phyloP scores from a whole-genome alignment of 1,284 basidiomycete species.

The Trametes hirsuta region DNA sequence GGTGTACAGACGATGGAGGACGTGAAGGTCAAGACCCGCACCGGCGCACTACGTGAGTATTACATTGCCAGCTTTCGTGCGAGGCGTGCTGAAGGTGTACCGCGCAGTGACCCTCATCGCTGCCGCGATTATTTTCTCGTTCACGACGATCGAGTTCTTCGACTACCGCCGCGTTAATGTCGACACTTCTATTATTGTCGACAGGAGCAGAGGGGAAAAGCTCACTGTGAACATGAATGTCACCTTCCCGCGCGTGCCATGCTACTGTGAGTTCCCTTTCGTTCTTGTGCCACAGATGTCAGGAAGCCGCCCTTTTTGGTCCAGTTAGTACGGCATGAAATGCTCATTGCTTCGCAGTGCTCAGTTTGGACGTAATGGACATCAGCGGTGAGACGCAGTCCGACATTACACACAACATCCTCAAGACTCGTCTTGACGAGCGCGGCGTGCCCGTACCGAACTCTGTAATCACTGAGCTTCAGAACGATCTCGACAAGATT shows the following conservation, averaged over 20 bases:
- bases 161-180: slow-evolving; percentile 90
- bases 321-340: neutral
- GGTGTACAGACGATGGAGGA: slow-evolving; percentile 87
- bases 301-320: neutral
- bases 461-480: slow-evolving; percentile 64
- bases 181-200: slow-evolving; percentile 91
- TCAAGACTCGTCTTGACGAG: slow-evolving; percentile 79
- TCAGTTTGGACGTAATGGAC: slow-evolving; percentile 97
- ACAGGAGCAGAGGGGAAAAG: slow-evolving; percentile 93
- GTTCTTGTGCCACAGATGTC: neutral
- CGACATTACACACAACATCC: slow-evolving; percentile 88
- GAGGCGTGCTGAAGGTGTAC: neutral
- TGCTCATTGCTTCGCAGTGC: slow-evolving; percentile 53
- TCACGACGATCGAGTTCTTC: slow-evolving; percentile 92
- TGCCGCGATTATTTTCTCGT: slow-evolving; percentile 88
- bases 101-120: slow-evolving; percentile 87
- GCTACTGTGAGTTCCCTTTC: slow-evolving; percentile 76
- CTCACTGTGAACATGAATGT: slow-evolving; percentile 92
- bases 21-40: slow-evolving; percentile 96
- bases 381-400: slow-evolving; percentile 95
- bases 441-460: slow-evolving; percentile 64
- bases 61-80: neutral
- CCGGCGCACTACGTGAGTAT: slow-evolving; percentile 83
- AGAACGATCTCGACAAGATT: slow-evolving; percentile 86
- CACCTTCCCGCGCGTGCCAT: slow-evolving; percentile 96